Conservation (phyloP, 164 flowering plant species). For the Macadamia tetraphylla region DNA sequence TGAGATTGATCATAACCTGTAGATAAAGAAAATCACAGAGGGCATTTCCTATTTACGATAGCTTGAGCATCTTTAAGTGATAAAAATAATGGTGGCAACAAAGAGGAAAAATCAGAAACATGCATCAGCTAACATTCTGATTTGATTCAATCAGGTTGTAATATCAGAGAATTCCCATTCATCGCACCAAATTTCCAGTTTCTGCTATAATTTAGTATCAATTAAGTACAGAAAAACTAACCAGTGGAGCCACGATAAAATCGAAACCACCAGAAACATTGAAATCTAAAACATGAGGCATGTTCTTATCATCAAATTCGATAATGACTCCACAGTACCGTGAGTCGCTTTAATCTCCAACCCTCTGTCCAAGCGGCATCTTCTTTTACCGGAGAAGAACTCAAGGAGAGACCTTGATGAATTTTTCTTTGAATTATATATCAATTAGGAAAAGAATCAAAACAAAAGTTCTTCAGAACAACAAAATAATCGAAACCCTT, state of each 20-base stretch:
- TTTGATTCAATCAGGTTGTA: too few species aligned
- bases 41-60: too few species aligned
- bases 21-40: background rate
- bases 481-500: background rate
- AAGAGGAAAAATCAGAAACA: too few species aligned
- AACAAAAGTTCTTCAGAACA: background rate
- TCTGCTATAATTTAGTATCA: too few species aligned
- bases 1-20: too few species aligned
- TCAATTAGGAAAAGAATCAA: background rate
- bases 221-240: conserved; percentile 13
- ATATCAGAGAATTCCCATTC: too few species aligned
- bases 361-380: conserved; percentile 83
- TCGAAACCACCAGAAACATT: conserved; percentile 65
- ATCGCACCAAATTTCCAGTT: too few species aligned
- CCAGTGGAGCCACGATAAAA: conserved; percentile 71
- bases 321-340: conserved; percentile 85
- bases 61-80: too few species aligned
- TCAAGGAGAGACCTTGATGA: background rate
- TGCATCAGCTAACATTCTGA: too few species aligned
- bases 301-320: conserved; percentile 59
- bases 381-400: background rate
- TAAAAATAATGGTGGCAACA: too few species aligned
- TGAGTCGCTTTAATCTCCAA: conserved; percentile 72
- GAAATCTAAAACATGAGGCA: conserved; percentile 53
- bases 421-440: background rate